These are phyloP conservation scores for Hygrophila difformis DNA, from an alignment of 257 asterid genomes.

Conservation along the genomic window DNA sequence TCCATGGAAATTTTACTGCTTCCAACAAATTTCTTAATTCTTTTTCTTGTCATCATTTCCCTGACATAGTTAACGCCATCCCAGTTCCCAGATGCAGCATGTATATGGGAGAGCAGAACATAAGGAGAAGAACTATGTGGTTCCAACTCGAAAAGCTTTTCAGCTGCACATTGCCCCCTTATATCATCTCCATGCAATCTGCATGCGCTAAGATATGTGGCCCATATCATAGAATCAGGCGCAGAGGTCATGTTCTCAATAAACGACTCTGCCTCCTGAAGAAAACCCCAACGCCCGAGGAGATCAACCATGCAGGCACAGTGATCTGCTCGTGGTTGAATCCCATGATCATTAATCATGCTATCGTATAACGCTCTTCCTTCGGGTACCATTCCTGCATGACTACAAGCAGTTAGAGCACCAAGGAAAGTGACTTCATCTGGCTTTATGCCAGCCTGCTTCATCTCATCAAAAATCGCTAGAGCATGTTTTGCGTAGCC, in stretches of 20 bases:
- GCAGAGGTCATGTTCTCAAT: constrained; percentile 42
- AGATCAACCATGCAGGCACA: constrained; percentile 90
- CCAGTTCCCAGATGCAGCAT: constrained; percentile 85
- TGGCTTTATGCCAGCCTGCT: constrained; percentile 33
- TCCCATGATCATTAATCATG: constrained; percentile 40
- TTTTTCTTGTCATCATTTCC: constrained; percentile 55
- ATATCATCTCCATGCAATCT: constrained; percentile 77
- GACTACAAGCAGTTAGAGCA: constrained; percentile 85
- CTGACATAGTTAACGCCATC: constrained; percentile 53
- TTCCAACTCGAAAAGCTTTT: constrained; percentile 66
- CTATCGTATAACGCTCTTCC: constrained; percentile 50
- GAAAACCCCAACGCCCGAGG: constrained; percentile 82
- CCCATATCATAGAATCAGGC: constrained; percentile 78
- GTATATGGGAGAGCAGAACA: constrained; percentile 70
- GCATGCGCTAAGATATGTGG: constrained; percentile 74
- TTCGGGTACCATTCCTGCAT: constrained; percentile 70
- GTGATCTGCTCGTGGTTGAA: constrained; percentile 64
- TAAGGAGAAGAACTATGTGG: constrained; percentile 65
- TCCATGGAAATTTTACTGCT: constrained; percentile 57
- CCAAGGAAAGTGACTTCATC: constrained; percentile 90
- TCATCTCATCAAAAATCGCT: constrained; percentile 64
- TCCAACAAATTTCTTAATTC: constrained; percentile 61
- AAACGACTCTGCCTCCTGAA: constrained; percentile 67
- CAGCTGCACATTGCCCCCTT: constrained; percentile 70
- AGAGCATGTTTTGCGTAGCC: constrained; percentile 66